These are phyloP conservation scores for Orbilia blumenaviensis DNA, from an alignment of 2,329 filamentous ascomycete species.

Conservation along the genomic window DNA sequence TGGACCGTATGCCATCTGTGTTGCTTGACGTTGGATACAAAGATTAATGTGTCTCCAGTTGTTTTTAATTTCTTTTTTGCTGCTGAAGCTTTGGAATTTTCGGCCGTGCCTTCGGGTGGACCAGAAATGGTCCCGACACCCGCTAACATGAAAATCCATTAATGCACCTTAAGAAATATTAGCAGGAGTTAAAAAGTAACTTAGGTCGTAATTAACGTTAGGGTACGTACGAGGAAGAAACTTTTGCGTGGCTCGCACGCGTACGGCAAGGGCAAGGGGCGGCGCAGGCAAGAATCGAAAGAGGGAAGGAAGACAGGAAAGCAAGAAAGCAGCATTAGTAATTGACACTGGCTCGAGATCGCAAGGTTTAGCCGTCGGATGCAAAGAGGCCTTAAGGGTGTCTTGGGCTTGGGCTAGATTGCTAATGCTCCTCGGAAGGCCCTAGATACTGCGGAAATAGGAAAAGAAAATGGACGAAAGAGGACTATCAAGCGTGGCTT, in stretches of 20 bases:
- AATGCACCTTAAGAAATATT: no score
- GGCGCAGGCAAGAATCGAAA: no score
- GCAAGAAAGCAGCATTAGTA: slow-evolving; percentile 27
- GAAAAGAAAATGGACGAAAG: slow-evolving; percentile 8
- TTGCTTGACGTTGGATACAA: slow-evolving; percentile 40
- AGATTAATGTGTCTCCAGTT: no score
- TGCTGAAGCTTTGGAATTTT: neutral
- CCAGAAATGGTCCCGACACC: neutral
- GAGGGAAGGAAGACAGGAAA: no score
- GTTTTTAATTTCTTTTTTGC: slow-evolving; percentile 1
- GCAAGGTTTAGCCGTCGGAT: slow-evolving; percentile 40
- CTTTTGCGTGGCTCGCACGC: neutral
- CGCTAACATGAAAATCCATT: neutral
- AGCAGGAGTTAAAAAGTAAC: no score
- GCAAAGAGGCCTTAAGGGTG: neutral
- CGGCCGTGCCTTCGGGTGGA: slow-evolving; percentile 31
- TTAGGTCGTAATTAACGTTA: no score
- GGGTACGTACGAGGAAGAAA: neutral
- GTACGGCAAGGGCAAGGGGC: neutral
- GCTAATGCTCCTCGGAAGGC: slow-evolving; percentile 26
- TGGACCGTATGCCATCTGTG: slow-evolving; percentile 2
- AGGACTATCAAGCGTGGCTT: neutral
- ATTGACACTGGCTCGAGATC: slow-evolving; percentile 3
- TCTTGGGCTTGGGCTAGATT: slow-evolving; percentile 24
- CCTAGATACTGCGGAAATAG: slow-evolving; percentile 32